Conservation (phyloP, 2,329 filamentous ascomycete genomes). For the Curvularia verruculosa region DNA sequence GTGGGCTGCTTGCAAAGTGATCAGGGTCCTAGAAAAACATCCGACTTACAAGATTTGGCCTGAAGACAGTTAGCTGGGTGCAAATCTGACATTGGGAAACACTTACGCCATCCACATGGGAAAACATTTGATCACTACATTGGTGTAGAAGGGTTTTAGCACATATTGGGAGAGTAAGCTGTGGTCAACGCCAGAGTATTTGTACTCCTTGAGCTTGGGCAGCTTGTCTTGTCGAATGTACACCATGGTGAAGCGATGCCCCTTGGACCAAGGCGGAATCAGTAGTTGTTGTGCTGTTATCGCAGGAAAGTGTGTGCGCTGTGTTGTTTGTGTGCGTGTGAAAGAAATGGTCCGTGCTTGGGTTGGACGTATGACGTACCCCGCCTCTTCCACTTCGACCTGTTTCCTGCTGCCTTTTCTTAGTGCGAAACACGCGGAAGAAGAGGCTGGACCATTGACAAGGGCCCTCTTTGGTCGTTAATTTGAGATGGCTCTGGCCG, state of each 20-base stretch:
- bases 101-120: slow-evolving; percentile 90
- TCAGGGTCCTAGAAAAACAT: not conserved
- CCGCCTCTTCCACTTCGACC: slow-evolving; percentile 13
- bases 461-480: not conserved
- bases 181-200: slow-evolving; percentile 91
- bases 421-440: not conserved
- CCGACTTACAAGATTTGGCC: slow-evolving; percentile 48
- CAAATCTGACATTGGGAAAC: not conserved
- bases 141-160: slow-evolving; percentile 96
- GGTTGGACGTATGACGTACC: slow-evolving; percentile 41
- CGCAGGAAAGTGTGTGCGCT: slow-evolving; percentile 11
- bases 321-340: slow-evolving; percentile 15
- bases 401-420: slow-evolving; percentile 4
- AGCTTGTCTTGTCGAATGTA: slow-evolving; percentile 94
- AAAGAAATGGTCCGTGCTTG: slow-evolving; percentile 30
- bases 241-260: slow-evolving; percentile 66
- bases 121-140: slow-evolving; percentile 92
- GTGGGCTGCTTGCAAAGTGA: not conserved
- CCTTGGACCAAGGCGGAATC: slow-evolving; percentile 8
- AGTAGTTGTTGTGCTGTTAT: slow-evolving; percentile 18
- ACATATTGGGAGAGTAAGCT: slow-evolving; percentile 90
- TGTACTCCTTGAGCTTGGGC: slow-evolving; percentile 88
- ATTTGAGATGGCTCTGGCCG: not conserved
- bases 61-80: slow-evolving; percentile 33
- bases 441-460: not conserved